Percentiles rank a stretch among this genome's conserved stretches.
Evolutionary conservation across 495 filamentous ascomycete species (phyloP).

Genomic region (Neurospora intermedia): DNA sequence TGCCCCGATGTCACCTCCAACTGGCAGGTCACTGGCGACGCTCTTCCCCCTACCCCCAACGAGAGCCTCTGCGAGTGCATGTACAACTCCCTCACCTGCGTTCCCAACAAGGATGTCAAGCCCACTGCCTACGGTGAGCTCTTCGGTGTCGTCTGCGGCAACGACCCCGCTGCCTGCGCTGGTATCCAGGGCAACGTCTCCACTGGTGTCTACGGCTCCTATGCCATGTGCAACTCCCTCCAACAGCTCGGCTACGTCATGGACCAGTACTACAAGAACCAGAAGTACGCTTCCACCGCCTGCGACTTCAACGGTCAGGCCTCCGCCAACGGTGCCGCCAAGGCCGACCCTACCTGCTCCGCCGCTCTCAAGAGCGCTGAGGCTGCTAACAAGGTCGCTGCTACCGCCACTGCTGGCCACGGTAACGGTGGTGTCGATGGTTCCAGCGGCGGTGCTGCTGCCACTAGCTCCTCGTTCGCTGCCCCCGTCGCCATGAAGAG

Average conservation of each 20-base stretch:
- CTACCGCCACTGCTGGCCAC: constrained; percentile 34
- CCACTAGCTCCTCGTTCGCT: constrained; percentile 23
- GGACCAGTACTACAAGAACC: constrained; percentile 65
- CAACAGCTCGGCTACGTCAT: constrained; percentile 75
- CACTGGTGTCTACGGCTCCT: constrained; percentile 73
- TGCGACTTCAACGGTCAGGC: constrained; percentile 59
- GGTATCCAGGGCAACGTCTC: constrained; percentile 63
- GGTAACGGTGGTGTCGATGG: constrained; percentile 22
- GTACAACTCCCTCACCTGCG: constrained; percentile 57
- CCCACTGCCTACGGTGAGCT: constrained; percentile 48
- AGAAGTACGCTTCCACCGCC: constrained; percentile 43
- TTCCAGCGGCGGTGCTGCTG: constrained; percentile 20
- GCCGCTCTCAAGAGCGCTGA: constrained; percentile 12
- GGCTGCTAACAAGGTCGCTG: constrained; percentile 33
- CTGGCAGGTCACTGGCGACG: constrained; percentile 59
- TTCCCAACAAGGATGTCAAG: constrained; percentile 39
- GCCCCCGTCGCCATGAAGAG: constrained; percentile 34
- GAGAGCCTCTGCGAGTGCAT: constrained; percentile 71
- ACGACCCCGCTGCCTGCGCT: constrained; percentile 42
- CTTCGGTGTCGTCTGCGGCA: constrained; percentile 64
- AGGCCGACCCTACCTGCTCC: constrained; percentile 10
- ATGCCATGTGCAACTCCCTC: constrained; percentile 72
- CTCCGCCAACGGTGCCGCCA: constrained; percentile 6
- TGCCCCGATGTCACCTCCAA: constrained; percentile 56
- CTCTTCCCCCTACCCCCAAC: constrained; percentile 74